phyloP scores from a whole-genome alignment of 139 green algal genomes.

The Chlamydomonas sp. region DNA sequence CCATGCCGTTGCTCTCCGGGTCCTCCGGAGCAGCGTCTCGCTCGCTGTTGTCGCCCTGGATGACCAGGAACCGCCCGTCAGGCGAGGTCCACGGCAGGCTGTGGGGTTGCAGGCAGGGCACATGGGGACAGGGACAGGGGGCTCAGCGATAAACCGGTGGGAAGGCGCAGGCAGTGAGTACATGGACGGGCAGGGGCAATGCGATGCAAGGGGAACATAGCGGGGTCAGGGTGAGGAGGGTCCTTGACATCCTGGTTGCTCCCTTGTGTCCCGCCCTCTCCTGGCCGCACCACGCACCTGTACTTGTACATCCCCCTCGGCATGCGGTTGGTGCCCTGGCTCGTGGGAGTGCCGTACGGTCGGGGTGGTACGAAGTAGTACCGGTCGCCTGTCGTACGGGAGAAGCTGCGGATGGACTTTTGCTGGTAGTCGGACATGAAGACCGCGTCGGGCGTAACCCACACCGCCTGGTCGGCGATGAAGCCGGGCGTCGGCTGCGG shows the following conservation, averaged over 20 bases:
- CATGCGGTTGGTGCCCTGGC: not conserved
- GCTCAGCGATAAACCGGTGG: too few relatives aligned
- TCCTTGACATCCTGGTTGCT: not conserved
- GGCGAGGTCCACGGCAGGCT: slow-evolving; percentile 16
- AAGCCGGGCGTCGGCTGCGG: not conserved
- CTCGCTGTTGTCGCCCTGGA: slow-evolving; percentile 15
- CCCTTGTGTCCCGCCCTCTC: too few relatives aligned
- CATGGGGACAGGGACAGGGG: not conserved
- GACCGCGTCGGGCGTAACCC: not conserved
- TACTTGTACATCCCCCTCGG: slow-evolving; percentile 11
- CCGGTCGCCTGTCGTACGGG: not conserved
- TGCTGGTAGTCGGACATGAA: slow-evolving; percentile 22
- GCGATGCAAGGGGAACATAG: not conserved
- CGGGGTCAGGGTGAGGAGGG: not conserved
- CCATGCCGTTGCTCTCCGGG: not conserved
- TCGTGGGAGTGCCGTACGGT: not conserved
- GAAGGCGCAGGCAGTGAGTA: too few relatives aligned
- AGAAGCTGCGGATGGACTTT: slow-evolving; percentile 10
- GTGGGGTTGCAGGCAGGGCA: not conserved
- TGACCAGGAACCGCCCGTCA: not conserved
- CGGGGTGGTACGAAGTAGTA: slow-evolving; percentile 4
- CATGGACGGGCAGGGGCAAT: too few relatives aligned
- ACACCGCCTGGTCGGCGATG: not conserved
- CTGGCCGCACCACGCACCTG: not conserved
- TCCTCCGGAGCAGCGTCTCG: not conserved